A percentile compares a stretch with the other conserved stretches of the same genome.
These are phyloP conservation scores for Boletus rufocinnamomeus DNA, from an alignment of 768 basidiomycete genomes.

Conservation along the genomic window DNA sequence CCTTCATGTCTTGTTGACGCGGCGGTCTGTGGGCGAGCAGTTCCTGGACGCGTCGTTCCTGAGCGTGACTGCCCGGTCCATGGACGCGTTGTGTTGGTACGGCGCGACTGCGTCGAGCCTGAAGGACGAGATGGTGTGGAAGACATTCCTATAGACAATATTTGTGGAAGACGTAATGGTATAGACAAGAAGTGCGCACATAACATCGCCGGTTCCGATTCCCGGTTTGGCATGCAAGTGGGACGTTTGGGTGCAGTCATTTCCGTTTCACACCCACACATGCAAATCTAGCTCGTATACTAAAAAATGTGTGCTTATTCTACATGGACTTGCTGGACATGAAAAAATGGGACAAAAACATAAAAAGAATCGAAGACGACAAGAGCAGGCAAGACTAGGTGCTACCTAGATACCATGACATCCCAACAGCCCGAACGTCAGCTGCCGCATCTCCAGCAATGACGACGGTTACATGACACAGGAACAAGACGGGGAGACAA, in stretches of 20 bases:
- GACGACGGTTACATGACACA: conserved; percentile 9
- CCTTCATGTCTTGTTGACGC: conserved; percentile 59
- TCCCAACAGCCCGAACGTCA: conserved; percentile 10
- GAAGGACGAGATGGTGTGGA: conserved; percentile 18
- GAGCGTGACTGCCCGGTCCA: conserved; percentile 62
- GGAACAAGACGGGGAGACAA: conserved; percentile 4
- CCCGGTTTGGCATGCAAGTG: background rate
- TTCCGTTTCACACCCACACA: conserved; percentile 2
- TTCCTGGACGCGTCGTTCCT: conserved; percentile 35
- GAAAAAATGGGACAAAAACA: conserved; percentile 11
- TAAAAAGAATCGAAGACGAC: conserved; percentile 11
- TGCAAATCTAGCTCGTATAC: conserved; percentile 24
- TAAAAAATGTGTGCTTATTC: conserved; percentile 35
- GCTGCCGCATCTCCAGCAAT: conserved; percentile 10
- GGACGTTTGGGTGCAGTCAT: no score
- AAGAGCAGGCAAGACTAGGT: conserved; percentile 24
- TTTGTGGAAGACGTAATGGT: background rate
- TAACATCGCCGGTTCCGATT: background rate
- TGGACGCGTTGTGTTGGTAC: conserved; percentile 39
- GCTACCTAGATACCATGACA: conserved; percentile 25
- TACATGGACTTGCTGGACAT: conserved; percentile 38
- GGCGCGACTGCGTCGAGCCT: conserved; percentile 17
- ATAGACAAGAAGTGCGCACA: background rate
- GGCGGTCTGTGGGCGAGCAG: conserved; percentile 64
- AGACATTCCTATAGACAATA: conserved; percentile 1